Conservation (phyloP, 148 eudicot genomes). For the Spergularia marina region DNA sequence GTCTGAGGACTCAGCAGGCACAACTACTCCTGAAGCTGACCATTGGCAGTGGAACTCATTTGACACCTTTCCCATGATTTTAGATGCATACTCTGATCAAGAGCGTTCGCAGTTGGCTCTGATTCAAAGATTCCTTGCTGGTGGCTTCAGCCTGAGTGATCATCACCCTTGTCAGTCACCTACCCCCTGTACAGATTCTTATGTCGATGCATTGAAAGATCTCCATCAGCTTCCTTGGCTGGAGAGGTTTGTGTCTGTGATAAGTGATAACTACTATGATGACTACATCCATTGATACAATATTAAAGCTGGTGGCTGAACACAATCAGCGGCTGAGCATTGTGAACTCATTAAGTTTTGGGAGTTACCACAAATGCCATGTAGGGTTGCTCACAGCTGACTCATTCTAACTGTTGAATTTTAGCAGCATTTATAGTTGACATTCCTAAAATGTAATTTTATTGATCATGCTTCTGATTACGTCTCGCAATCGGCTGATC, state of each 20-base stretch:
- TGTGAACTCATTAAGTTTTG: neutral
- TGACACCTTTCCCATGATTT: conserved; percentile 50
- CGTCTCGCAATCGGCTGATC: neutral
- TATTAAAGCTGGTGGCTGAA: neutral
- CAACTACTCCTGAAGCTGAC: conserved; percentile 44
- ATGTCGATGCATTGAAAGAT: conserved; percentile 78
- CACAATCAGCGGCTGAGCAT: neutral
- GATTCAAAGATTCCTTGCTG: conserved; percentile 79
- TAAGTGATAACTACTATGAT: conserved; percentile 71
- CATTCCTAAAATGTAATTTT: neutral
- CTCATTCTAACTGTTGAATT: conserved; percentile 4
- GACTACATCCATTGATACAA: conserved; percentile 51
- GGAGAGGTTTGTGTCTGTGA: conserved; percentile 84
- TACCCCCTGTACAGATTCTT: conserved; percentile 67
- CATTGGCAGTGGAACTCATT: conserved; percentile 81
- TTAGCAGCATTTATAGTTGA: conserved; percentile 10
- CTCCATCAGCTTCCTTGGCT: conserved; percentile 95
- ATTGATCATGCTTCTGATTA: conserved; percentile 2
- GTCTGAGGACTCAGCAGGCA: conserved; percentile 25
- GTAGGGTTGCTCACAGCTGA: neutral
- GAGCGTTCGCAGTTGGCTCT: conserved; percentile 87
- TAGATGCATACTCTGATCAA: conserved; percentile 82
- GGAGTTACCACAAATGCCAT: neutral
- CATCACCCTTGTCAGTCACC: conserved; percentile 58
- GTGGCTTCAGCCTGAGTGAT: conserved; percentile 69